Percentiles rank a stretch among this genome's conserved stretches.
phyloP scores from a whole-genome alignment of 441 rosid species.

The Lepidium campestre region DNA sequence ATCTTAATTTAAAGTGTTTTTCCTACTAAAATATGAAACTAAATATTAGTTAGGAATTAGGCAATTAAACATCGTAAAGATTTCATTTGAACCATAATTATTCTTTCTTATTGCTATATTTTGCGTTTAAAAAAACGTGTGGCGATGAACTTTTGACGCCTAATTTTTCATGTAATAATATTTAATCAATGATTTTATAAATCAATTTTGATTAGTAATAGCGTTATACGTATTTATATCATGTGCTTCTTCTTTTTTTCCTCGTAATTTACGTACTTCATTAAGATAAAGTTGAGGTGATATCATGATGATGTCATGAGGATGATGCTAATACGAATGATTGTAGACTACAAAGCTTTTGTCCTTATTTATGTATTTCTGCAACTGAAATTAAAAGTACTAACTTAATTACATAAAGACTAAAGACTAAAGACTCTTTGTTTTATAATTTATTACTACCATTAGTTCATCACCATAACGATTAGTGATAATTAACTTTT shows the following conservation, averaged over 20 bases:
- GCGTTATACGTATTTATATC: background rate
- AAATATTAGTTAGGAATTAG: conserved; percentile 5
- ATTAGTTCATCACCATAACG: background rate
- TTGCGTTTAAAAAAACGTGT: background rate
- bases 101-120: background rate
- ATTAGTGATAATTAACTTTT: background rate
- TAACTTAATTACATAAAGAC: too few relatives aligned
- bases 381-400: background rate
- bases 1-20: background rate
- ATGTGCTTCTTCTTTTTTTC: too few relatives aligned
- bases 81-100: background rate
- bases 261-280: too few relatives aligned
- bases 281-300: too few relatives aligned
- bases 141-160: conserved; percentile 14
- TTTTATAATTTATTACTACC: too few relatives aligned
- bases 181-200: background rate
- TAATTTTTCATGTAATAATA: background rate
- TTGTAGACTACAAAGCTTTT: background rate
- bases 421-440: too few relatives aligned
- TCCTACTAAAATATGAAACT: background rate
- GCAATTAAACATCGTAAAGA: conserved; percentile 4
- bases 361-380: background rate
- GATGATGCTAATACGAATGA: too few relatives aligned
- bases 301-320: too few relatives aligned
- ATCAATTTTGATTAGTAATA: background rate